Percentiles rank a stretch among this genome's conserved stretches.
Conservation (phyloP, 1,284 basidiomycete species). For the Fomitopsis pinicola region DNA sequence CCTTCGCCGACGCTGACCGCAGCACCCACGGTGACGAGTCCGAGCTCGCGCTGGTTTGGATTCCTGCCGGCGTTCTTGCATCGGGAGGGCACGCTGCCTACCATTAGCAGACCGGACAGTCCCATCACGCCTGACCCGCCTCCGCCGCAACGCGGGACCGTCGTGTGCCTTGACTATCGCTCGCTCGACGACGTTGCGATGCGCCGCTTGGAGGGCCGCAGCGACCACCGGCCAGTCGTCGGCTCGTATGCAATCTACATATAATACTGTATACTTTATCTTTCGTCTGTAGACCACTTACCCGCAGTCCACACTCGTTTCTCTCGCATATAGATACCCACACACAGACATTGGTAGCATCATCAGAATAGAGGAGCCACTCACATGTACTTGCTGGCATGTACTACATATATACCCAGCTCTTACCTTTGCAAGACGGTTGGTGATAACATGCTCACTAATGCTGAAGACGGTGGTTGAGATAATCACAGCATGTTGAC, state of each 20-base stretch:
- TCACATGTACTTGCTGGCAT: background rate
- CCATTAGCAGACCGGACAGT: constrained; percentile 19
- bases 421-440: background rate
- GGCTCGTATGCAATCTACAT: constrained; percentile 66
- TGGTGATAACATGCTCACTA: background rate
- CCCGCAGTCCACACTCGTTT: background rate
- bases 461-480: background rate
- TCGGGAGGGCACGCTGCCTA: constrained; percentile 23
- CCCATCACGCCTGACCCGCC: constrained; percentile 11
- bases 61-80: constrained; percentile 50
- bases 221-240: constrained; percentile 78
- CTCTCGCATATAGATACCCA: background rate
- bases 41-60: constrained; percentile 46
- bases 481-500: constrained; percentile 3
- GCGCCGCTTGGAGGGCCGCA: constrained; percentile 71
- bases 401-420: background rate
- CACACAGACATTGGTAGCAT: background rate
- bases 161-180: constrained; percentile 65
- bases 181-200: constrained; percentile 76
- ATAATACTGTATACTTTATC: constrained; percentile 20
- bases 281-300: background rate
- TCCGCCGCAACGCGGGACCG: constrained; percentile 48
- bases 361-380: background rate
- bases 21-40: constrained; percentile 14
- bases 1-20: background rate